These are phyloP conservation scores for Castanea crenata DNA, from an alignment of 306 rosid genomes.

Conservation along the genomic window DNA sequence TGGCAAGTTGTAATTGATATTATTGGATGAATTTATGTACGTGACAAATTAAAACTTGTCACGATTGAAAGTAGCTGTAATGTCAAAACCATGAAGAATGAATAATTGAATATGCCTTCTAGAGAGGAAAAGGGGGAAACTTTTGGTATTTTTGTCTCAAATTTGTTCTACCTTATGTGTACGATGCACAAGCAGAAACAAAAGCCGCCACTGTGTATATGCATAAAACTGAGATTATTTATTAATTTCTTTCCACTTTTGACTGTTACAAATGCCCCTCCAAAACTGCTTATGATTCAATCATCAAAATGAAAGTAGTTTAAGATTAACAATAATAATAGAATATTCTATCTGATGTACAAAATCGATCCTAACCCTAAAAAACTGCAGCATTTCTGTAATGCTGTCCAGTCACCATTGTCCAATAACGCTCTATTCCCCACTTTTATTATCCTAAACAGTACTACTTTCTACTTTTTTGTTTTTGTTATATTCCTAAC, in stretches of 20 bases:
- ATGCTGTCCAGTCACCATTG: slow-evolving; percentile 27
- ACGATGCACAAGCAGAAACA: not conserved
- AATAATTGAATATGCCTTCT: not conserved
- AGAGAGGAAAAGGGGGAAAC: not conserved
- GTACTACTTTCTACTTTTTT: not conserved
- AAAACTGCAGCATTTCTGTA: slow-evolving; percentile 51
- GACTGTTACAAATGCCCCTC: not conserved
- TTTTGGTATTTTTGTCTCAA: not conserved
- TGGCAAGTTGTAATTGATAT: too few relatives aligned
- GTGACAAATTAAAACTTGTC: too few relatives aligned
- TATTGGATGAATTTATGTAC: too few relatives aligned
- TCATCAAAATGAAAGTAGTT: not conserved
- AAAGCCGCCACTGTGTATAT: not conserved
- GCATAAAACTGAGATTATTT: not conserved
- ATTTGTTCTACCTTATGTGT: not conserved
- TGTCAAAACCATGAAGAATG: not conserved
- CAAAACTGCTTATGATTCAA: not conserved
- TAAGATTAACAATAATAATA: not conserved
- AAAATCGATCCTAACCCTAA: slow-evolving; percentile 36
- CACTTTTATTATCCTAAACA: not conserved
- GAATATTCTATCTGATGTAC: slow-evolving; percentile 17
- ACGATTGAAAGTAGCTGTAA: not conserved
- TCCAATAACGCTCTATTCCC: not conserved
- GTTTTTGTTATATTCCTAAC: not conserved
- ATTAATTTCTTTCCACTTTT: not conserved